Conservation (phyloP, 192 early-diverging fungal genomes). For the Spizellomyces punctatus region DNA sequence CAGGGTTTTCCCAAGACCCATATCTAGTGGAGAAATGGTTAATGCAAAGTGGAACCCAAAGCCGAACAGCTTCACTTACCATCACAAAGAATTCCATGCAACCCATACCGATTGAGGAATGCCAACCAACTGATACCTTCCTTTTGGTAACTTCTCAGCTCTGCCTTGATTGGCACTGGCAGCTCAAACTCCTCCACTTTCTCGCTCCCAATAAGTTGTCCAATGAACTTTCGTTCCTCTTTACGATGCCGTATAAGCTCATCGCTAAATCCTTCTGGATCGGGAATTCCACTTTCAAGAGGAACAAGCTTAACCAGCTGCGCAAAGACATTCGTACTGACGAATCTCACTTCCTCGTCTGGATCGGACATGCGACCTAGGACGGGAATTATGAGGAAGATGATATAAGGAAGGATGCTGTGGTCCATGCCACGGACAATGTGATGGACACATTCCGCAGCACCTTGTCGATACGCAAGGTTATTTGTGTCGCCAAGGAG, state of each 20-base stretch:
- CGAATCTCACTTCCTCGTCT: constrained; percentile 84
- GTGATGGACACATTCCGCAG: constrained; percentile 82
- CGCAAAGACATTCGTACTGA: constrained; percentile 94
- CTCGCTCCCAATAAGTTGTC: constrained; percentile 88
- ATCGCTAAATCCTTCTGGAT: constrained; percentile 83
- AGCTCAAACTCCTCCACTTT: constrained; percentile 86
- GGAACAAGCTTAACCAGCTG: constrained; percentile 94
- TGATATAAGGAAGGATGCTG: constrained; percentile 91
- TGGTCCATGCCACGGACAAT: constrained; percentile 77
- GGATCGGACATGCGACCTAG: constrained; percentile 96
- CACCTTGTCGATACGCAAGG: constrained; percentile 79
- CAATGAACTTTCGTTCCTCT: constrained; percentile 90
- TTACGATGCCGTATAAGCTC: constrained; percentile 79
- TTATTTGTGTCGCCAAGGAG: constrained; percentile 72
- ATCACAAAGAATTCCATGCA: constrained; percentile 98
- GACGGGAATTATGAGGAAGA: constrained; percentile 95
- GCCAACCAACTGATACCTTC: constrained; percentile 99
- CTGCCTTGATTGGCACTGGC: constrained; percentile 89
- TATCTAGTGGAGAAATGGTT: constrained; percentile 60
- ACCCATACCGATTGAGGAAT: constrained; percentile 93
- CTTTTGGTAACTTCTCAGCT: constrained; percentile 94
- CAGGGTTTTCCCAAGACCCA: constrained; percentile 97
- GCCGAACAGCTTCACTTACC: constrained; percentile 46
- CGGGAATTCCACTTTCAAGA: constrained; percentile 91
- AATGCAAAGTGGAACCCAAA: constrained; percentile 4